Conservation (phyloP, 148 eudicot species). For the Amaranthus hypochondriacus region DNA sequence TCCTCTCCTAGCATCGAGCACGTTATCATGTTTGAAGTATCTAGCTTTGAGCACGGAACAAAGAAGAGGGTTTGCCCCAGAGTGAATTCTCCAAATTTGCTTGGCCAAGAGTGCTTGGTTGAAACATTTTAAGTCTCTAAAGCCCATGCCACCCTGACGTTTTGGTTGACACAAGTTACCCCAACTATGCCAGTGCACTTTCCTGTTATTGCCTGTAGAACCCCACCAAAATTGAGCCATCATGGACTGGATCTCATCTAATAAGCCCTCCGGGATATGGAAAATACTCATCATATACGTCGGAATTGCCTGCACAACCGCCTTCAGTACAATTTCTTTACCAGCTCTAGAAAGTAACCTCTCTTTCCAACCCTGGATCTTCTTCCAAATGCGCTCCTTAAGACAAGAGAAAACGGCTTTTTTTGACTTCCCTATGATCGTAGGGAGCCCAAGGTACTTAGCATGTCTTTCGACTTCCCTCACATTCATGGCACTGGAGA, state of each 20-base stretch:
- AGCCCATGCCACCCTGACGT: background rate
- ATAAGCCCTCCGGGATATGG: no score
- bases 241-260: no score
- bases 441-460: no score
- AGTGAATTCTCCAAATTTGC: background rate
- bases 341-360: background rate
- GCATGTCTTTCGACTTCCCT: background rate
- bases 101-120: background rate
- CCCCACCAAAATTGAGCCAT: no score
- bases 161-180: background rate
- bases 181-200: no score
- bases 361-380: background rate
- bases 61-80: background rate
- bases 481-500: background rate
- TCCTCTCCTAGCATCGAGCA: background rate
- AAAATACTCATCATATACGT: no score
- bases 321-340: background rate
- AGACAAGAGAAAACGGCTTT: no score
- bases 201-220: no score
- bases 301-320: no score
- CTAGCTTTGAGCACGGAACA: background rate
- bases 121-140: background rate
- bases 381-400: no score
- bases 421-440: no score
- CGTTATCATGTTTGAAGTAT: background rate